Conservation (phyloP, 257 asterid genomes). For the Nicotiana tabacum region DNA sequence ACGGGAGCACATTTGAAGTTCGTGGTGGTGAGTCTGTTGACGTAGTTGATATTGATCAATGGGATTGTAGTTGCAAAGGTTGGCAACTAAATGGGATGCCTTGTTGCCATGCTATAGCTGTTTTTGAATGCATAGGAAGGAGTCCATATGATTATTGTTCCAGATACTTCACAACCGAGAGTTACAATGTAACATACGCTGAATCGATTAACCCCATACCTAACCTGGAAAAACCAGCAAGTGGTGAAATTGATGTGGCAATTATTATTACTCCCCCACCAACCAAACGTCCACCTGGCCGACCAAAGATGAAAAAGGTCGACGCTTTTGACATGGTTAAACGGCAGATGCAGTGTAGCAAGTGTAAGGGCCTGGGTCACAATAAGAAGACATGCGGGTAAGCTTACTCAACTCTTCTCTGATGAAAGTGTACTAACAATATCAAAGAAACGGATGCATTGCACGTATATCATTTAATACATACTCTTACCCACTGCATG, state of each 20-base stretch:
- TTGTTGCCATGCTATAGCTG: conserved; percentile 86
- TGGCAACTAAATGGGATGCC: conserved; percentile 93
- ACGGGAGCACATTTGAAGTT: conserved; percentile 71
- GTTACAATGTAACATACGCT: conserved; percentile 60
- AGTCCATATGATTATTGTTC: conserved; percentile 73
- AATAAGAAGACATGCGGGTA: conserved; percentile 67
- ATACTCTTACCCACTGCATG: not conserved
- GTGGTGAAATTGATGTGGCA: conserved; percentile 42
- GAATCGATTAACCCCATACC: conserved; percentile 93
- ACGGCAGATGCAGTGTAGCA: conserved; percentile 97
- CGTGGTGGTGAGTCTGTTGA: conserved; percentile 65
- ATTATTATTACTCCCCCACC: conserved; percentile 88
- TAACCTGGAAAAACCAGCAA: conserved; percentile 72
- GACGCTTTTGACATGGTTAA: conserved; percentile 81
- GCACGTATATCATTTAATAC: not conserved
- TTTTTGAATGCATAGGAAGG: conserved; percentile 57
- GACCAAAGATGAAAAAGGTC: conserved; percentile 76
- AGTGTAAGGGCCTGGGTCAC: conserved; percentile 98
- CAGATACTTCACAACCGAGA: conserved; percentile 60
- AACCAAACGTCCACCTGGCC: conserved; percentile 82
- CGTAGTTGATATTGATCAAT: conserved; percentile 61
- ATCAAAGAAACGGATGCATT: not conserved
- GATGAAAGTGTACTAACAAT: not conserved
- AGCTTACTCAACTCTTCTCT: not conserved
- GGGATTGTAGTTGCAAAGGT: conserved; percentile 92